Percentiles rank a stretch among this genome's conserved stretches.
phyloP scores from a whole-genome alignment of 164 flowering plant genomes.

The Liriodendron chinense region DNA sequence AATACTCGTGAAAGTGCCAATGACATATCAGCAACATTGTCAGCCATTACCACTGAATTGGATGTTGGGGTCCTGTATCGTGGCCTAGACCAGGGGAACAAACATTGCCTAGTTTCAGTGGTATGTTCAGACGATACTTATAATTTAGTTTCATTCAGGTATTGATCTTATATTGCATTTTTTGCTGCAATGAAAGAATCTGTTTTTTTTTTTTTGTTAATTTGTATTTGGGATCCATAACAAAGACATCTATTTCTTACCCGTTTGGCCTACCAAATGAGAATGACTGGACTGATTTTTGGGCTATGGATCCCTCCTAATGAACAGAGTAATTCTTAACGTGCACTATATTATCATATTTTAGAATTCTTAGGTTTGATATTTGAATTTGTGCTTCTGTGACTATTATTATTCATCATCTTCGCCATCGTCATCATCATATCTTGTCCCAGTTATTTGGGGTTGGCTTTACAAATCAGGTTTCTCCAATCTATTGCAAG shows the following conservation, averaged over 20 bases:
- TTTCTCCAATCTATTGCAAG: too few species aligned
- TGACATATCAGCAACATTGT: slow-evolving; percentile 84
- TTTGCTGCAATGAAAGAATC: too few species aligned
- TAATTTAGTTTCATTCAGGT: not conserved
- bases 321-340: not conserved
- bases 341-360: not conserved
- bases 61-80: slow-evolving; percentile 83
- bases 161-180: not conserved
- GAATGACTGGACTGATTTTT: too few species aligned
- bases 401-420: not conserved
- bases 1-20: slow-evolving; percentile 74
- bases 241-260: not conserved
- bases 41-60: slow-evolving; percentile 67
- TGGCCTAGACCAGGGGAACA: slow-evolving; percentile 73
- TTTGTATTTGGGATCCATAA: not conserved
- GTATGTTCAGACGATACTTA: slow-evolving; percentile 36
- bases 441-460: not conserved
- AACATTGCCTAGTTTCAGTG: slow-evolving; percentile 80
- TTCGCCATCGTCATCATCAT: not conserved
- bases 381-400: not conserved
- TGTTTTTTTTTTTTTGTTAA: not conserved
- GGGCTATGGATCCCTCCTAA: not conserved
- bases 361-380: not conserved
- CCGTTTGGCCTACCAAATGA: not conserved
- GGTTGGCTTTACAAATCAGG: too few species aligned